Percentiles rank a stretch among this genome's conserved stretches.
Evolutionary conservation across 2,329 filamentous ascomycete species (phyloP).

Genomic region (Trichothecium sympodiale): DNA sequence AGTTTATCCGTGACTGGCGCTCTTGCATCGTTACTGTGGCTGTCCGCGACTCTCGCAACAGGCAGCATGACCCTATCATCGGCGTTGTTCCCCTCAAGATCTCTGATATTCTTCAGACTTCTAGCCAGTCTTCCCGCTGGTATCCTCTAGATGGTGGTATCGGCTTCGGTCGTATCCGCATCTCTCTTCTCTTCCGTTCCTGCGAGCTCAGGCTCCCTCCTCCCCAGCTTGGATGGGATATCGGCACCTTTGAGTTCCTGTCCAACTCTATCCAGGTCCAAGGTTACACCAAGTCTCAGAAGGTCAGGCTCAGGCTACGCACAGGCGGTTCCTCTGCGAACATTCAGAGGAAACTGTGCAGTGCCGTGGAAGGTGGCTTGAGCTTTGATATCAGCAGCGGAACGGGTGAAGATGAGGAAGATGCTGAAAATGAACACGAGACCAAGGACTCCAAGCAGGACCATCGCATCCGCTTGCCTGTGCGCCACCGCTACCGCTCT

Average conservation of each 20-base stretch:
- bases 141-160: constrained; percentile 95
- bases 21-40: constrained; percentile 77
- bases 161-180: constrained; percentile 78
- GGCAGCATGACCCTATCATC: constrained; percentile 89
- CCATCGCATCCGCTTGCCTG: constrained; percentile 59
- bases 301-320: constrained; percentile 66
- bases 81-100: constrained; percentile 84
- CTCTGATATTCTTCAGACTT: constrained; percentile 76
- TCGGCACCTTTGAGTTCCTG: constrained; percentile 84
- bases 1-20: constrained; percentile 88
- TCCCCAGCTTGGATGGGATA: constrained; percentile 81
- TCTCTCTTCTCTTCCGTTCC: constrained; percentile 83
- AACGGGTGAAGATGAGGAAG: constrained; percentile 18
- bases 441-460: not conserved
- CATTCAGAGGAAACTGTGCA: constrained; percentile 52
- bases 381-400: constrained; percentile 34
- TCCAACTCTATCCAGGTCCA: constrained; percentile 58
- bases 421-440: not conserved
- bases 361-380: constrained; percentile 43
- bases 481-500: constrained; percentile 82
- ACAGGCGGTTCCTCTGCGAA: constrained; percentile 76
- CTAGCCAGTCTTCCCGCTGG: constrained; percentile 80
- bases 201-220: constrained; percentile 81
- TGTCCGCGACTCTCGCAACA: constrained; percentile 77
- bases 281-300: constrained; percentile 50